phyloP scores from a whole-genome alignment of 176 grass and related monocot genomes.

The Avena sativa region DNA sequence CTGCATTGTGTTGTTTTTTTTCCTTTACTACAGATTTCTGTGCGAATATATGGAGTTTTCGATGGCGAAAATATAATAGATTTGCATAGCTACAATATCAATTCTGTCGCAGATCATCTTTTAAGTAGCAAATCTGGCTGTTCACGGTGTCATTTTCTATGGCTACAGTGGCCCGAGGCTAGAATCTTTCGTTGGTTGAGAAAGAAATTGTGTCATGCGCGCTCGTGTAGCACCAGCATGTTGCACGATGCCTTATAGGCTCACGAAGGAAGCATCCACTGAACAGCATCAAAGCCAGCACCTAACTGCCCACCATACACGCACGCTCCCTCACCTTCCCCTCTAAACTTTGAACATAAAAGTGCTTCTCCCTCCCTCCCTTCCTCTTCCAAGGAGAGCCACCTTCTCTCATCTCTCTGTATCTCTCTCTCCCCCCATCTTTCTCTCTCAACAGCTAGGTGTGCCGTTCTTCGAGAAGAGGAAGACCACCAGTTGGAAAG shows the following conservation, averaged over 20 bases:
- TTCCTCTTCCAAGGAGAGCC: slow-evolving; percentile 33
- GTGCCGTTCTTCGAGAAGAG: not conserved
- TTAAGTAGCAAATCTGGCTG: slow-evolving; percentile 10
- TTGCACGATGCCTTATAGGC: slow-evolving; percentile 51
- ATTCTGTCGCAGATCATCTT: slow-evolving; percentile 29
- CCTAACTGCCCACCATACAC: slow-evolving; percentile 49
- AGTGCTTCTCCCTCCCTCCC: slow-evolving; percentile 36
- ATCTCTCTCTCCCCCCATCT: not conserved
- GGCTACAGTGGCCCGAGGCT: not conserved
- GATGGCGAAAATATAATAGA: not conserved
- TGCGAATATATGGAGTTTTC: not conserved
- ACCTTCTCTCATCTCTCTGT: slow-evolving; percentile 9
- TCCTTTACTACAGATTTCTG: not conserved
- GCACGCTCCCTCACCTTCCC: slow-evolving; percentile 46
- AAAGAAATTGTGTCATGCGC: not conserved
- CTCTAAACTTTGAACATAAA: slow-evolving; percentile 53
- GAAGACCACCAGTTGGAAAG: not conserved
- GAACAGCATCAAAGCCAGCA: slow-evolving; percentile 43
- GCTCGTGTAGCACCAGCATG: slow-evolving; percentile 40
- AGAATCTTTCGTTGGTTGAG: slow-evolving; percentile 40
- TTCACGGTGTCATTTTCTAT: slow-evolving; percentile 20
- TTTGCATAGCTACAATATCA: slow-evolving; percentile 20
- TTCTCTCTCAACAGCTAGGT: not conserved
- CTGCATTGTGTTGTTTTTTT: not conserved
- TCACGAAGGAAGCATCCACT: slow-evolving; percentile 58